Evolutionary conservation across 495 filamentous ascomycete genomes (phyloP).

Genomic region (Trichodelitschia bisporula): DNA sequence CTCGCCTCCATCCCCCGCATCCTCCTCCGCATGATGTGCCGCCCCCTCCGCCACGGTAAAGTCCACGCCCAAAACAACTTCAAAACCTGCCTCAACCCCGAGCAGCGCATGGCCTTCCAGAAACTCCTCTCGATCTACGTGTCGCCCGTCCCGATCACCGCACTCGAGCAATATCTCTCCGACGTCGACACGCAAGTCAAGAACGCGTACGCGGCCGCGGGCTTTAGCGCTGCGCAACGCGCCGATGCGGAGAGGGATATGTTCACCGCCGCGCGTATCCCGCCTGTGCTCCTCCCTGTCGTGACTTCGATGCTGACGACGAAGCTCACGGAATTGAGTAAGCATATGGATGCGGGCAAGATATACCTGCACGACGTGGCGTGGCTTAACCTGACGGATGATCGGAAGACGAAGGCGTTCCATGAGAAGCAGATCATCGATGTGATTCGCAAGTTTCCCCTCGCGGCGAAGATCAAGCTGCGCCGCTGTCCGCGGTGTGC

Average conservation of each 20-base stretch:
- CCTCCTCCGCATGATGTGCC: constrained; percentile 43
- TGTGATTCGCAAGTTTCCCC: constrained; percentile 7
- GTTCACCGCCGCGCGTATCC: constrained; percentile 7
- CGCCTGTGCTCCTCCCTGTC: constrained; percentile 8
- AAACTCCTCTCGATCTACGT: constrained; percentile 8
- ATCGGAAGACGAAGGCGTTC: constrained; percentile 4
- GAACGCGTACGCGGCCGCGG: constrained; percentile 18
- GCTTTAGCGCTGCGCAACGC: constrained; percentile 7
- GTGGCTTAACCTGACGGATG: constrained; percentile 7
- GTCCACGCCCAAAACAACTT: constrained; percentile 3
- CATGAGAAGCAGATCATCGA: constrained; percentile 3
- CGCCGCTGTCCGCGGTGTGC: constrained; percentile 35
- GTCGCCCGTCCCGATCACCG: constrained; percentile 19
- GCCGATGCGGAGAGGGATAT: constrained; percentile 9
- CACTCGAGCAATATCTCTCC: constrained; percentile 25
- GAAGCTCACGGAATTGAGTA: too few species aligned
- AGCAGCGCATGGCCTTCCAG: constrained; percentile 5
- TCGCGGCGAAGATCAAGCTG: constrained; percentile 7
- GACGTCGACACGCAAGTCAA: constrained; percentile 21
- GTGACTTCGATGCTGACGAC: constrained; percentile 7
- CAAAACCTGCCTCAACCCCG: constrained; percentile 1
- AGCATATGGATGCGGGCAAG: constrained; percentile 4
- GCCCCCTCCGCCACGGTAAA: constrained; percentile 21
- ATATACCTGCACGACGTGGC: constrained; percentile 6
- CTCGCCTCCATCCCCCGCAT: constrained; percentile 49